These are phyloP conservation scores for Penicillium corylophilum DNA, from an alignment of 2,329 filamentous ascomycete genomes.

Conservation along the genomic window DNA sequence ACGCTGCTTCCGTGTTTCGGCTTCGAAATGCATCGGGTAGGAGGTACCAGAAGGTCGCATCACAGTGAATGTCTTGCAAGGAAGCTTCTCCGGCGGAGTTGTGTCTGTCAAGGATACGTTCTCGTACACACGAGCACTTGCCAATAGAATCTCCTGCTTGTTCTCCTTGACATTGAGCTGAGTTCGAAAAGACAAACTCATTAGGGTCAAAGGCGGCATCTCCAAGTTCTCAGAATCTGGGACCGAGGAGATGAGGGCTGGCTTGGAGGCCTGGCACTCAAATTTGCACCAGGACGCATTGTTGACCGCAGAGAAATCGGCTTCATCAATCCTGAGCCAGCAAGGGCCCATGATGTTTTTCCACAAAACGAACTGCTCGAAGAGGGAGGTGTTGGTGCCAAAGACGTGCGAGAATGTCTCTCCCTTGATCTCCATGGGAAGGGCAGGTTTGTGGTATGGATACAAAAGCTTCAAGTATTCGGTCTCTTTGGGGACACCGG, in stretches of 20 bases:
- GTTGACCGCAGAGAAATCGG: conserved; percentile 78
- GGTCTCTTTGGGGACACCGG: conserved; percentile 79
- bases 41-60: conserved; percentile 74
- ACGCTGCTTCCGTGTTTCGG: conserved; percentile 68
- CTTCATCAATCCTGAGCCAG: conserved; percentile 87
- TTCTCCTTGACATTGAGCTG: conserved; percentile 88
- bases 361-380: conserved; percentile 98
- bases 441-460: conserved; percentile 76
- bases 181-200: conserved; percentile 89
- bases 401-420: conserved; percentile 95
- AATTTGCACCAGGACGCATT: conserved; percentile 98
- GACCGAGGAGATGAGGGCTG: conserved; percentile 69
- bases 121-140: conserved; percentile 89
- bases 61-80: conserved; percentile 86
- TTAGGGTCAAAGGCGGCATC: conserved; percentile 84
- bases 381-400: conserved; percentile 86
- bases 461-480: conserved; percentile 97
- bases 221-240: conserved; percentile 79
- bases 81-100: conserved; percentile 81
- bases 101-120: conserved; percentile 85
- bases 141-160: conserved; percentile 91
- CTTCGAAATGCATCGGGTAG: conserved; percentile 86
- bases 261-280: conserved; percentile 78
- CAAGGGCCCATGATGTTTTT: conserved; percentile 99
- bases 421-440: conserved; percentile 70